Base-by-base conservation (phyloP, 2,329 filamentous ascomycete genomes). In the Pseudocercospora musae region DNA sequence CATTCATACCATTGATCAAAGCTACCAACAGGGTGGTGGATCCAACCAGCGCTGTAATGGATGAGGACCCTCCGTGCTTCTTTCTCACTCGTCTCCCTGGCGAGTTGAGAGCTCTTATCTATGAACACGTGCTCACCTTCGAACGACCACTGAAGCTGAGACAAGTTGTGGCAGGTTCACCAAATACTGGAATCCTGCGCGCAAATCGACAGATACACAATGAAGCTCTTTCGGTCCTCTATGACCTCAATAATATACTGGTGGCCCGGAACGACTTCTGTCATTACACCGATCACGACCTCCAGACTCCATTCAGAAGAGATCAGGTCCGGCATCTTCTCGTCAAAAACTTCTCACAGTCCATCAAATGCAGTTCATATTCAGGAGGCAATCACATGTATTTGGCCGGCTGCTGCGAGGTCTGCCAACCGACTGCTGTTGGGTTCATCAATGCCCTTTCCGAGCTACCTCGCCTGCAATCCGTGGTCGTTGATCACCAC, bases 141-240 rank as follows among this genome's bases (percentile, higher is more conserved):
- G 25, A 57, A 9, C 54, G 57, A 40, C 66, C 66, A 21, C 44
- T 68, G 40, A 70, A 71, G 54, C 66, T 68, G 46, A 60, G 61
- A 37, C 64, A 66, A 42, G 58, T 69, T 44, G 63, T 63, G 5
- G 69, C 70, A 25, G 68, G 66, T n/a, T 67, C 65, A 44, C 65
- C 61, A n/a, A 66, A 68, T 53, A 66, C 66, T 10, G 42, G 57
- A 25, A 63, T 68, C 67, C 64, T 79, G 76, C 73, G 67, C 70
- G 66, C 78, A 71, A 78, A 74, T 67, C 77, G 73, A 10, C 80
- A 80, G 63, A 70, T 82, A 42, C 75, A 79, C 63, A 64, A 70
- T 50, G 82, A 84, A 68, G 75, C 80, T 4, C 74, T 74, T 25
- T 72, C 70, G 18, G 72, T 82, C 37, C 82, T 82, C 73, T 75